phyloP scores from a whole-genome alignment of 177 flowering plant genomes.

The Vitis hybrid region DNA sequence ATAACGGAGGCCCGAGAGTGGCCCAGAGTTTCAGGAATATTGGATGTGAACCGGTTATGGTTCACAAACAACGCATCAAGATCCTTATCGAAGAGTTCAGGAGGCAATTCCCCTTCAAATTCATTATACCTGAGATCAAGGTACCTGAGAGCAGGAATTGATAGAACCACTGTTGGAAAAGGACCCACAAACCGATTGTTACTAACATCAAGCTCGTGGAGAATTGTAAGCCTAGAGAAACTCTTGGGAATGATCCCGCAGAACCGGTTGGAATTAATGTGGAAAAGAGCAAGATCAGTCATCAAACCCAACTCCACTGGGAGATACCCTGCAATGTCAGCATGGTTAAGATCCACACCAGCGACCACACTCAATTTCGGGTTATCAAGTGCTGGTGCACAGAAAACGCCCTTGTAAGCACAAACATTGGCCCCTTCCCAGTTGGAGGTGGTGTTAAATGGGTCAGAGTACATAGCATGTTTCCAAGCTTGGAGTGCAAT shows the following conservation, averaged over 20 bases:
- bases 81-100: slow-evolving; percentile 23
- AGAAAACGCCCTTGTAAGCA: slow-evolving; percentile 47
- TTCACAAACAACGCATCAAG: slow-evolving; percentile 38
- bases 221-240: slow-evolving; percentile 16
- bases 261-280: slow-evolving; percentile 33
- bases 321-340: slow-evolving; percentile 31
- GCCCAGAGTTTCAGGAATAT: slow-evolving; percentile 32
- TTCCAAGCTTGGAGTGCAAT: slow-evolving; percentile 67
- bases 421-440: slow-evolving; percentile 66
- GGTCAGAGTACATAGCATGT: slow-evolving; percentile 54
- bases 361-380: slow-evolving; percentile 40
- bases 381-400: slow-evolving; percentile 44
- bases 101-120: slow-evolving; percentile 33
- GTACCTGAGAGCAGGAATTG: slow-evolving; percentile 21
- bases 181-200: slow-evolving; percentile 35
- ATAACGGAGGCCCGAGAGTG: slow-evolving; percentile 32
- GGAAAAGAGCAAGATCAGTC: slow-evolving; percentile 32
- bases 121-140: slow-evolving; percentile 36
- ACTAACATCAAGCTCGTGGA: slow-evolving; percentile 32
- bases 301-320: slow-evolving; percentile 29
- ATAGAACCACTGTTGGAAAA: slow-evolving; percentile 24
- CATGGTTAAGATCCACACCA: slow-evolving; percentile 58
- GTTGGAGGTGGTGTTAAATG: slow-evolving; percentile 34
- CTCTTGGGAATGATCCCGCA: slow-evolving; percentile 34
- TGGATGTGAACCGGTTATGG: slow-evolving; percentile 31